These are phyloP conservation scores for Zostera marina DNA, from an alignment of 116 monocot species.

Conservation along the genomic window DNA sequence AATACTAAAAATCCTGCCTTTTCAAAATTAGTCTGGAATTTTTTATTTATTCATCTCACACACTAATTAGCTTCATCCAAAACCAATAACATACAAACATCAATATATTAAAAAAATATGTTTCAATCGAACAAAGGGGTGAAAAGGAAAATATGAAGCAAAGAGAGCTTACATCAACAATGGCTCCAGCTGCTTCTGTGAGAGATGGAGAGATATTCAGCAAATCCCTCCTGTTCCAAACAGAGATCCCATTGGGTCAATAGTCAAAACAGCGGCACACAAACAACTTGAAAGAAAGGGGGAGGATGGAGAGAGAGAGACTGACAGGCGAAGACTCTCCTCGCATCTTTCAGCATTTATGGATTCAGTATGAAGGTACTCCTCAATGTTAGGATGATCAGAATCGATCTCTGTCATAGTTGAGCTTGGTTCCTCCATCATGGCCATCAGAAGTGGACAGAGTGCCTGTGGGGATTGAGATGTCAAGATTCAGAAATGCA, in stretches of 20 bases:
- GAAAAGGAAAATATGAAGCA: no score
- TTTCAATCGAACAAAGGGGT: neutral
- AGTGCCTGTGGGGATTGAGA: no score
- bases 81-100: no score
- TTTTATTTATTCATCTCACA: no score
- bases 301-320: neutral
- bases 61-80: no score
- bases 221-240: conserved; percentile 54
- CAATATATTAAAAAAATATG: neutral
- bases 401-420: conserved; percentile 46
- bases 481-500: no score
- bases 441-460: neutral
- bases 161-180: conserved; percentile 59
- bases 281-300: neutral
- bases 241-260: neutral
- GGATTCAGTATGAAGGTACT: conserved; percentile 71
- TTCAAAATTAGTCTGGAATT: no score
- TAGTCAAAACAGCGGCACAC: neutral
- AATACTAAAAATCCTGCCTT: no score
- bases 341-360: conserved; percentile 36
- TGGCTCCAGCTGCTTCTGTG: conserved; percentile 85
- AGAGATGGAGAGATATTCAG: conserved; percentile 79
- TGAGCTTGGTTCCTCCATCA: conserved; percentile 16
- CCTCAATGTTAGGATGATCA: conserved; percentile 83
- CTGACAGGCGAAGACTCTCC: conserved; percentile 68